Base-by-base conservation (phyloP, 495 filamentous ascomycete species). In the Terfezia claveryi region DNA sequence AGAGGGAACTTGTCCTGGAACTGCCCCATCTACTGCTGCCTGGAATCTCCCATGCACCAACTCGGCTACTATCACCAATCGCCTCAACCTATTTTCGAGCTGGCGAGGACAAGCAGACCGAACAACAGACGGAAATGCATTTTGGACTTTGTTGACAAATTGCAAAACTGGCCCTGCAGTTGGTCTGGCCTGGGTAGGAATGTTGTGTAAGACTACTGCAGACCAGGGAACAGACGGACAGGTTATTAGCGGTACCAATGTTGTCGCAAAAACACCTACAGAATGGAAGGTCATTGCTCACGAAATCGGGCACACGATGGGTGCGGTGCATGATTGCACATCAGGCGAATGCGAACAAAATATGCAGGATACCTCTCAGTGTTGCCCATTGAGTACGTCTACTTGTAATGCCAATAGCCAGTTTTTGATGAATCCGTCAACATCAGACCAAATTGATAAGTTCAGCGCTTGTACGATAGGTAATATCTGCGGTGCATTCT, bases 281-380 rank as follows among this genome's bases (percentile, higher is more conserved):
- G 86, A 93, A 60, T 98, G 92, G 92, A 86, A 94, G 65, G 84
- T 98, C 53, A 87, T 96, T 69, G 89, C 91, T 57, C 91, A 98
- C 62, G 92, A 98, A 67, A 79, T 83, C 11, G 91, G 91, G 10
- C 91, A 98, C 60, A 95, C 86, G 0, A 94, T 94, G 62, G 91
- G 91, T 46, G 92, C 91, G 11, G 86, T 94, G 38, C 91, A 98
- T 65, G 91, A 98, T 68, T 98, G 91, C 67, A 80, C 75, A 5
- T 62, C 71, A 0, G 49, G 69, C 11, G 77, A 81, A n/a, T 96
- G 91, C 66, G 51, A 57, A 2, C 71, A 80, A 56, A 72, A 74
- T 20, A 74, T 75, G 5, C 75, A 83, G 36, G 69, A 72, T 23
- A 73, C 73, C 10, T 87, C 89, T 49, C 77, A 88, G 72, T 98